Conservation (phyloP, 805 yeast species). For the Pichia cephalocereana region DNA sequence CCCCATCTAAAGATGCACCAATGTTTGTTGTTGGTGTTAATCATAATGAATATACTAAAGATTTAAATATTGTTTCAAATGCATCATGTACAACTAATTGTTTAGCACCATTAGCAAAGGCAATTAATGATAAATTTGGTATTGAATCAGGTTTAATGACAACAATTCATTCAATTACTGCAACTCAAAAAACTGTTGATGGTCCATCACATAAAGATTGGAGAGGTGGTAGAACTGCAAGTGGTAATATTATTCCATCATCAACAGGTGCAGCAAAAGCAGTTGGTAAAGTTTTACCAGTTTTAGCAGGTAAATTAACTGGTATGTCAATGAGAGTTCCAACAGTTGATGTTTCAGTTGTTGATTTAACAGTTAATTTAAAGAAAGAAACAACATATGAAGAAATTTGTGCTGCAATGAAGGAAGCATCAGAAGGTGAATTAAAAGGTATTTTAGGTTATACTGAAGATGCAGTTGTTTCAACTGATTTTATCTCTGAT, state of each 20-base stretch:
- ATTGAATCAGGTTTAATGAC: conserved; percentile 92
- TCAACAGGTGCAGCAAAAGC: conserved; percentile 98
- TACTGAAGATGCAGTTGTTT: conserved; percentile 90
- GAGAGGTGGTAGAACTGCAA: conserved; percentile 98
- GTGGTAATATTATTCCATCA: conserved; percentile 91
- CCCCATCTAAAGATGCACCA: conserved; percentile 91
- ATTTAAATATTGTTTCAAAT: conserved; percentile 71
- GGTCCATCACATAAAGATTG: conserved; percentile 97
- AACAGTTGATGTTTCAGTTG: conserved; percentile 88
- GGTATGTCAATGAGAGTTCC: conserved; percentile 94
- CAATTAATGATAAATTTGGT: conserved; percentile 76
- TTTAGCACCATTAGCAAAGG: conserved; percentile 90
- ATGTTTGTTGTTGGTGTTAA: conserved; percentile 94
- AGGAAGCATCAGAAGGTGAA: conserved; percentile 68
- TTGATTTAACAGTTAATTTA: conserved; percentile 81
- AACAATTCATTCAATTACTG: conserved; percentile 92
- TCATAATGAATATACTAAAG: conserved; percentile 67
- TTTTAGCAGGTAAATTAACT: conserved; percentile 84
- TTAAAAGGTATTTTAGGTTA: conserved; percentile 79
- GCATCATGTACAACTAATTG: conserved; percentile 97
- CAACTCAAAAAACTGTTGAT: conserved; percentile 93
- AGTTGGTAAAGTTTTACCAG: conserved; percentile 91
- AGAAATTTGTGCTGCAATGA: conserved; percentile 69
- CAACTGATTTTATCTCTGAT: conserved; percentile 82
- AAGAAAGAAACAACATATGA: conserved; percentile 71